phyloP scores from a whole-genome alignment of 345 rosid species.

The Eucalyptus curtisii region DNA sequence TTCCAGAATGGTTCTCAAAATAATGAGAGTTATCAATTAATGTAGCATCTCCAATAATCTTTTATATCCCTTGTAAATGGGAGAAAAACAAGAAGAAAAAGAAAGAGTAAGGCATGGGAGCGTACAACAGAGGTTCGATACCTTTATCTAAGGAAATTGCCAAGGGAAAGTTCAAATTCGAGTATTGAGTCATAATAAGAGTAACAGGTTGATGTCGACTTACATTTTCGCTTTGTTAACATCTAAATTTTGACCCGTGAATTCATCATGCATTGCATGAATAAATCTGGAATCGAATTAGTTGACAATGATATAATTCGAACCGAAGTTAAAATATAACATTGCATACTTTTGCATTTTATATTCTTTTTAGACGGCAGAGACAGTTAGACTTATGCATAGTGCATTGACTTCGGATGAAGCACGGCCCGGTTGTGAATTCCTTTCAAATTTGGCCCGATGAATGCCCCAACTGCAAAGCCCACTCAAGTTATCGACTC shows the following conservation, averaged over 20 bases:
- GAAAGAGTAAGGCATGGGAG: neutral
- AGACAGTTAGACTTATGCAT: rapidly evolving
- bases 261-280: neutral
- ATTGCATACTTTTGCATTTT: neutral
- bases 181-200: neutral
- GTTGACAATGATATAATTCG: neutral
- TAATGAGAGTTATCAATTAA: neutral
- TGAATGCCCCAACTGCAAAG: neutral
- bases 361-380: rapidly evolving
- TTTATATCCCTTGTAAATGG: rapidly evolving
- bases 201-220: rapidly evolving
- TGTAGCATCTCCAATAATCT: neutral
- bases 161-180: rapidly evolving
- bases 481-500: neutral
- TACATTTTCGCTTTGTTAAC: neutral
- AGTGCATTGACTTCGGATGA: rapidly evolving
- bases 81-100: rapidly evolving
- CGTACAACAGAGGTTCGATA: rapidly evolving
- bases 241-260: rapidly evolving
- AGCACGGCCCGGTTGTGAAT: rapidly evolving
- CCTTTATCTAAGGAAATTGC: rapidly evolving
- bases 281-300: neutral
- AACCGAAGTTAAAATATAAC: neutral
- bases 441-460: neutral
- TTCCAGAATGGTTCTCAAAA: neutral